Conservation (phyloP, 768 basidiomycete genomes). For the Leccinellum luteum region DNA sequence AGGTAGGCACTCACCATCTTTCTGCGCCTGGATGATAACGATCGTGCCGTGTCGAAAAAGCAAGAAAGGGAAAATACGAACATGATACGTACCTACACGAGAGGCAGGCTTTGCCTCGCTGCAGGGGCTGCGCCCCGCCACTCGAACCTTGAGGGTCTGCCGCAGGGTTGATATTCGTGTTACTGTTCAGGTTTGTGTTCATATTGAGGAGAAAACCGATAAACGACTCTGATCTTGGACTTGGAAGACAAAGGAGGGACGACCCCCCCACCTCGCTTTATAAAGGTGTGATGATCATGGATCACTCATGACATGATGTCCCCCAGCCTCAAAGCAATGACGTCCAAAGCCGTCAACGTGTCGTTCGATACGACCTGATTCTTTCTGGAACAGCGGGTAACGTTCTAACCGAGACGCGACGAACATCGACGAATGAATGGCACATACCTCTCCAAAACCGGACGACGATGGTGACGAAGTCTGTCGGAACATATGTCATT, state of each 20-base stretch:
- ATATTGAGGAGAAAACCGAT: background rate
- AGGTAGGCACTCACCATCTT: slow-evolving; percentile 40
- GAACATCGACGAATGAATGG: background rate
- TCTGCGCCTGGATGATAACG: slow-evolving; percentile 36
- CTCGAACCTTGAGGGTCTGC: slow-evolving; percentile 4
- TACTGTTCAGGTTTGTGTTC: background rate
- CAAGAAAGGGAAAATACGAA: background rate
- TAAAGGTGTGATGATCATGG: background rate
- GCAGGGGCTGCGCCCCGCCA: slow-evolving; percentile 27
- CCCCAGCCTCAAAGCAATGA: background rate
- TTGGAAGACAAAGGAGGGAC: background rate
- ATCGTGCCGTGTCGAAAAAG: background rate
- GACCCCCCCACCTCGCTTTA: background rate
- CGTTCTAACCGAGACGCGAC: background rate
- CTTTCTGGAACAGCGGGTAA: background rate
- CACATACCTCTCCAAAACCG: background rate
- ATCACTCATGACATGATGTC: background rate
- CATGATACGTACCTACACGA: slow-evolving; percentile 45
- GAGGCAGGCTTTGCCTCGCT: slow-evolving; percentile 50
- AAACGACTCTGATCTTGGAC: background rate
- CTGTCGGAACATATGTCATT: background rate
- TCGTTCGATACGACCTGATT: background rate
- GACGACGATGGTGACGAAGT: background rate
- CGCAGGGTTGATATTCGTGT: slow-evolving; percentile 2
- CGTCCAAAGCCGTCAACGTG: background rate